Base-by-base conservation (phyloP, 495 filamentous ascomycete species). In the Hypoxylon fuscum region DNA sequence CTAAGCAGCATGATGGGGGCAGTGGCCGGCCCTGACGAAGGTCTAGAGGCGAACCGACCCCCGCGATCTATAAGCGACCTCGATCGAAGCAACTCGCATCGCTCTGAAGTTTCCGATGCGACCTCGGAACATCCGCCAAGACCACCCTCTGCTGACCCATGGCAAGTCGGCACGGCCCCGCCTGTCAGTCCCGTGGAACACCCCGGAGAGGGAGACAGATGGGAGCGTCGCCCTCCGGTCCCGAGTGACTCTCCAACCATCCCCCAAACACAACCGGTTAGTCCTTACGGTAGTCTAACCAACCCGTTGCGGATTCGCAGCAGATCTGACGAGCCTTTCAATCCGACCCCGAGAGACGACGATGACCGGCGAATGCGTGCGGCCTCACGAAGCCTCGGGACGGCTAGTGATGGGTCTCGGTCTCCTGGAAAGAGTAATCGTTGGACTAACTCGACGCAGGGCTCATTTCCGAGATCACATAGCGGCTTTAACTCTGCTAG, bases 401-500 rank as follows among this genome's bases (percentile, higher is more conserved):
- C 68, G 50, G 50, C 52, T 40, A 72, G 69, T 47, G 69, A 68
- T 41, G 64, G 63, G 2, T 72, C 63, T 43, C 64, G 55, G 35
- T 70, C 69, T 32, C 69, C 69, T 15, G 41, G 52, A 49, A 66
- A 70, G 47, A 65, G 55, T 53, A 61, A 65, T 58, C 61, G 69
- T 32, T 72, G 69, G 69, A 72, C 69, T 60, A 64, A 60, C 56
- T 72, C 69, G 11, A 72, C 69, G 23, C 66, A 70, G 60, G 60
- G 54, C 32, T 72, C 69, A 12, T 37, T 45, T 38, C 43, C 50
- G 4, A 66, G 54, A 37, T 62, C 69, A 1, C 43, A 72, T 11
- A 62, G 59, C 46, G 66, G 66, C 15, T 66, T 65, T 22, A 55
- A 46, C n/a, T 61, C 59, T 43, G 44, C 55, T 17, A 59, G 37